phyloP scores from a whole-genome alignment of 192 early-diverging fungal species.

The Mortierella alpina region DNA sequence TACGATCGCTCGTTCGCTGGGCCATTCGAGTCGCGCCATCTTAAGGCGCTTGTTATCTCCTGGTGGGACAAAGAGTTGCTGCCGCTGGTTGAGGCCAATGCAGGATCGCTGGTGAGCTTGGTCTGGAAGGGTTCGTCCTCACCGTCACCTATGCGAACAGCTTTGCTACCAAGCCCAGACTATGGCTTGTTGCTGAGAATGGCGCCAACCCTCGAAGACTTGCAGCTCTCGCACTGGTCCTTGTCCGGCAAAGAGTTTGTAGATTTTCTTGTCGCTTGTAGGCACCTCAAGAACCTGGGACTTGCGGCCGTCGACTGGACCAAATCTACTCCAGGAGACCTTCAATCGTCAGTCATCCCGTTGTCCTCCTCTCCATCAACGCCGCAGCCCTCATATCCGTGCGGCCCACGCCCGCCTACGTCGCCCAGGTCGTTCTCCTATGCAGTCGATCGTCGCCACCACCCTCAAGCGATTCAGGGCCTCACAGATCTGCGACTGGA shows the following conservation, averaged over 20 bases:
- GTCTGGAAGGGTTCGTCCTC: slow-evolving; percentile 30
- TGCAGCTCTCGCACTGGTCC: slow-evolving; percentile 38
- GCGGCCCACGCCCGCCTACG: neutral
- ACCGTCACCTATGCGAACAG: neutral
- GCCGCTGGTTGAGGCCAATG: slow-evolving; percentile 18
- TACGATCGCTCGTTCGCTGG: slow-evolving; percentile 27
- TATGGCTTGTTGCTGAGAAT: slow-evolving; percentile 24
- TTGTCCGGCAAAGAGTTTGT: slow-evolving; percentile 13
- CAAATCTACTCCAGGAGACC: slow-evolving; percentile 6
- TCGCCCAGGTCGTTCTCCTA: neutral
- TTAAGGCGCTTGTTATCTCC: slow-evolving; percentile 25
- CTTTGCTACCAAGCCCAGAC: slow-evolving; percentile 1
- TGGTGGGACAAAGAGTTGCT: slow-evolving; percentile 33
- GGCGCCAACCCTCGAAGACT: slow-evolving; percentile 12
- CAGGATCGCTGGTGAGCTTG: slow-evolving; percentile 20
- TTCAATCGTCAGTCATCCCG: neutral
- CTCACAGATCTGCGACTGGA: slow-evolving; percentile 21
- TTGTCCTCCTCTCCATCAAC: neutral
- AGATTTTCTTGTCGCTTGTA: slow-evolving; percentile 16
- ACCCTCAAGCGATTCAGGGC: neutral
- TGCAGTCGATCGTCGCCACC: neutral
- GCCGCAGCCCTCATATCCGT: neutral
- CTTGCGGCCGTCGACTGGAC: slow-evolving; percentile 30
- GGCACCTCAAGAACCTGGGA: neutral
- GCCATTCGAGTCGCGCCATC: slow-evolving; percentile 12